These are phyloP conservation scores for Candida odintsovae DNA, from an alignment of 805 yeast species.

Conservation along the genomic window DNA sequence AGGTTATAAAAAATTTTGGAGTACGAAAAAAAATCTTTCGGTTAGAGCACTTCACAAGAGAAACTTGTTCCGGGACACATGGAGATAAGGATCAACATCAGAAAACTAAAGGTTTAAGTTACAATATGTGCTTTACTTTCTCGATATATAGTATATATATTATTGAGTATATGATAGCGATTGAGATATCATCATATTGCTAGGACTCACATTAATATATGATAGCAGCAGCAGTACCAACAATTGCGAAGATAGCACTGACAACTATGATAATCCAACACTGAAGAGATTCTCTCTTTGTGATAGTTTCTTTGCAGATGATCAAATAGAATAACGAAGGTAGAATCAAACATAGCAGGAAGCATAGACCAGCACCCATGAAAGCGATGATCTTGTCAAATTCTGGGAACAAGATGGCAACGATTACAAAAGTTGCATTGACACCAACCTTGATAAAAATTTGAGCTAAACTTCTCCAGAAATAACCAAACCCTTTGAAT, in stretches of 20 bases:
- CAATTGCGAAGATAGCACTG: constrained; percentile 42
- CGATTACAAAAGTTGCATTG: constrained; percentile 49
- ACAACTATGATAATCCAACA: constrained; percentile 40
- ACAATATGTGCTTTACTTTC: too few relatives aligned
- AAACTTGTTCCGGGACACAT: not conserved
- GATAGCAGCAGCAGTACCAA: constrained; percentile 57
- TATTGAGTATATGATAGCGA: not conserved
- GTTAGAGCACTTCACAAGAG: constrained; percentile 1
- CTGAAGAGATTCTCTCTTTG: constrained; percentile 30
- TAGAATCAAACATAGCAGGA: constrained; percentile 69
- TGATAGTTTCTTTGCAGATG: constrained; percentile 42
- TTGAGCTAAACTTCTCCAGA: constrained; percentile 16
- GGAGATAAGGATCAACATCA: not conserved
- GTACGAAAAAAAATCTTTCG: not conserved
- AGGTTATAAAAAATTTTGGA: constrained; percentile 5
- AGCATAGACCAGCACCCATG: constrained; percentile 76
- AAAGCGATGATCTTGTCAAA: constrained; percentile 81
- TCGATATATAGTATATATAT: too few relatives aligned
- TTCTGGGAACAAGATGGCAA: constrained; percentile 65
- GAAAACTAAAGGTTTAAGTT: too few relatives aligned
- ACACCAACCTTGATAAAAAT: constrained; percentile 33
- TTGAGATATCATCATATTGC: too few relatives aligned
- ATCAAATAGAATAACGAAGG: constrained; percentile 69
- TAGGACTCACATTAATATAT: constrained; percentile 8
- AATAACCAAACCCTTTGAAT: constrained; percentile 14